Conservation (phyloP, 2,329 filamentous ascomycete species). For the Pyrenophora tritici-repentis region DNA sequence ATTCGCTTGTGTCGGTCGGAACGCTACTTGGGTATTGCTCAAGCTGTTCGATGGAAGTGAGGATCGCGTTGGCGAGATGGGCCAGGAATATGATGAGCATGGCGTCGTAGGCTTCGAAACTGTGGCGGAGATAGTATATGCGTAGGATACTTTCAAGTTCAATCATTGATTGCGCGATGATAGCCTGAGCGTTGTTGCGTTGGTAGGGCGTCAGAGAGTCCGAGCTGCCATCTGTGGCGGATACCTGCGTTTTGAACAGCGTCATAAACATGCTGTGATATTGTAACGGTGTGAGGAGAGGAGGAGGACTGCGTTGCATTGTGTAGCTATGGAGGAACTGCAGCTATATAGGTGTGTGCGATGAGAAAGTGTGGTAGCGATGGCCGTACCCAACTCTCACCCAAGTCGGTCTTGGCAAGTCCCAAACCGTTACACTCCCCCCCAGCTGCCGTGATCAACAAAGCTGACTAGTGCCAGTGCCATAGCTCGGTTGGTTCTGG, state of each 20-base stretch:
- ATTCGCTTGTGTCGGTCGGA: slow-evolving; percentile 1
- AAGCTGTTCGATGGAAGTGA: slow-evolving; percentile 4
- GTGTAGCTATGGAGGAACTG: too few species aligned
- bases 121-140: slow-evolving; percentile 13
- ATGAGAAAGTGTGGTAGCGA: too few species aligned
- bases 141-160: slow-evolving; percentile 11
- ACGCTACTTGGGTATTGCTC: slow-evolving; percentile 2
- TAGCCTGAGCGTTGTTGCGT: neutral
- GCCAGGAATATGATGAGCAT: slow-evolving; percentile 11
- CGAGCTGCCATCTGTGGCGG: neutral
- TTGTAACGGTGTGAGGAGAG: too few species aligned
- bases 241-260: slow-evolving; percentile 5
- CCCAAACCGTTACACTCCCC: too few species aligned
- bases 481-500: too few species aligned
- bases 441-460: too few species aligned
- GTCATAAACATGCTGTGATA: slow-evolving; percentile 2
- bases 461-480: too few species aligned
- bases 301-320: too few species aligned
- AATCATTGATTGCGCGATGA: neutral
- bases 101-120: slow-evolving; percentile 11
- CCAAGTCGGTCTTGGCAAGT: too few species aligned
- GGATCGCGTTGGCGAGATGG: slow-evolving; percentile 12
- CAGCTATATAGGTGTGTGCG: too few species aligned
- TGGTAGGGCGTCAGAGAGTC: neutral
- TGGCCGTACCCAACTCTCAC: too few species aligned